Evolutionary conservation across 2,329 filamentous ascomycete species (phyloP).

Genomic region (Microcyclosporella mali): DNA sequence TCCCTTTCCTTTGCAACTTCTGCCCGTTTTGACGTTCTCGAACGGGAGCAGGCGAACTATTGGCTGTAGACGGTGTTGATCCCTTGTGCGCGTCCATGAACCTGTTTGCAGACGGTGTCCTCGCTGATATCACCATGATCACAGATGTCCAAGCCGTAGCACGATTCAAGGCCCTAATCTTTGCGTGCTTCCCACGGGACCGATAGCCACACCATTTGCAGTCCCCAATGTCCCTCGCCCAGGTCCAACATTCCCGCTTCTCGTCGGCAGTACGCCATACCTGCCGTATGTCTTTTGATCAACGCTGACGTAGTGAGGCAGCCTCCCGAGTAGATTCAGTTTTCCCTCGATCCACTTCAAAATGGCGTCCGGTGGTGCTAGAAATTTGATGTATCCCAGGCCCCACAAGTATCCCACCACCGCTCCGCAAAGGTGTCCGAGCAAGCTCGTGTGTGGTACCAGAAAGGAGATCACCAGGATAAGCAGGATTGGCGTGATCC

Average conservation of each 20-base stretch:
- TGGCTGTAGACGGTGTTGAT: no score
- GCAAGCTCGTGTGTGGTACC: constrained; percentile 71
- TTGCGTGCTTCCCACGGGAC: constrained; percentile 59
- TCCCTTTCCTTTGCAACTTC: no score
- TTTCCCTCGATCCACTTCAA: constrained; percentile 84
- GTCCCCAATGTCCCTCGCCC: constrained; percentile 26
- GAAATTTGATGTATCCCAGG: constrained; percentile 78
- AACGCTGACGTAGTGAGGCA: constrained; percentile 89
- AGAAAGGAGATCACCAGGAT: constrained; percentile 69
- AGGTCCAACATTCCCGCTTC: constrained; percentile 16
- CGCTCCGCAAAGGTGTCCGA: constrained; percentile 83
- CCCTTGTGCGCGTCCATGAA: no score
- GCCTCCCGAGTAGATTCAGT: constrained; percentile 71
- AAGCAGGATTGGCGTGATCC: constrained; percentile 78
- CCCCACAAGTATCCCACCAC: constrained; percentile 81
- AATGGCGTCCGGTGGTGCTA: constrained; percentile 82
- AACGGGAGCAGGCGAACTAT: no score
- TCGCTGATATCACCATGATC: neutral
- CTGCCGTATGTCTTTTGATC: constrained; percentile 94
- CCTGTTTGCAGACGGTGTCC: neutral
- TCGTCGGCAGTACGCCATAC: constrained; percentile 72
- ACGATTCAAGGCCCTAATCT: constrained; percentile 59
- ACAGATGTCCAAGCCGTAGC: no score
- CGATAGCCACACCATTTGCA: constrained; percentile 43
- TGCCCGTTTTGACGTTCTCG: no score